Percentiles rank a stretch among this genome's conserved stretches.
Evolutionary conservation across 306 rosid genomes (phyloP).

Genomic region (Vigna angularis): DNA sequence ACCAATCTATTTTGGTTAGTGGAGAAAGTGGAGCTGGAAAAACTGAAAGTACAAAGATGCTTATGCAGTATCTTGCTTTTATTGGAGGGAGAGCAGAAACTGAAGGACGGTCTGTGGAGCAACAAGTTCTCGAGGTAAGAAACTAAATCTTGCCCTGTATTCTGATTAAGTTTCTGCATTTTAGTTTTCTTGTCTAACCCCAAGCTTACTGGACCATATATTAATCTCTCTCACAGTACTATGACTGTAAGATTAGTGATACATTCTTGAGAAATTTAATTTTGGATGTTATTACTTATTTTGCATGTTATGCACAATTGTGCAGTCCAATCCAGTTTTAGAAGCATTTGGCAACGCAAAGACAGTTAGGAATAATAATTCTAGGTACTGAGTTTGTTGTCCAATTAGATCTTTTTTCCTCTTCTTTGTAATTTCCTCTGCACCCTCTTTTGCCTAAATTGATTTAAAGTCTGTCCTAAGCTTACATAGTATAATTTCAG

Average conservation of each 20-base stretch:
- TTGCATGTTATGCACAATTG: slow-evolving; percentile 14
- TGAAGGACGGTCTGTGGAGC: slow-evolving; percentile 91
- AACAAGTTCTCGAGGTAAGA: slow-evolving; percentile 92
- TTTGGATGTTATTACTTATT: slow-evolving; percentile 31
- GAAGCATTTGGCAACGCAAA: slow-evolving; percentile 99
- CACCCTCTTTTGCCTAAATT: background rate
- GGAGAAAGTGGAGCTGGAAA: slow-evolving; percentile 99
- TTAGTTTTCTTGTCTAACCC: background rate
- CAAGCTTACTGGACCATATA: no score
- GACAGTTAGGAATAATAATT: slow-evolving; percentile 92
- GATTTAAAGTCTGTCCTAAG: slow-evolving; percentile 46
- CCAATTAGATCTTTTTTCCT: slow-evolving; percentile 4
- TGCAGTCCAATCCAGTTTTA: slow-evolving; percentile 96
- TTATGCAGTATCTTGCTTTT: slow-evolving; percentile 91
- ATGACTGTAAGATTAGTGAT: background rate
- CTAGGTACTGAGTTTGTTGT: slow-evolving; percentile 64
- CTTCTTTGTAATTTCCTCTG: slow-evolving; percentile 7
- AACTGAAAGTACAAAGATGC: slow-evolving; percentile 98
- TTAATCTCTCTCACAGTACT: no score
- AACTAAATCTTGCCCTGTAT: background rate
- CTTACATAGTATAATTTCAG: slow-evolving; percentile 64
- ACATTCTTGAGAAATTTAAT: slow-evolving; percentile 9
- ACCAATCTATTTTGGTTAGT: slow-evolving; percentile 96
- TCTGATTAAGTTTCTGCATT: background rate
- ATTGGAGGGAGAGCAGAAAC: slow-evolving; percentile 86